These are phyloP conservation scores for Acacia concinna DNA, from an alignment of 331 rosid species.

Conservation along the genomic window DNA sequence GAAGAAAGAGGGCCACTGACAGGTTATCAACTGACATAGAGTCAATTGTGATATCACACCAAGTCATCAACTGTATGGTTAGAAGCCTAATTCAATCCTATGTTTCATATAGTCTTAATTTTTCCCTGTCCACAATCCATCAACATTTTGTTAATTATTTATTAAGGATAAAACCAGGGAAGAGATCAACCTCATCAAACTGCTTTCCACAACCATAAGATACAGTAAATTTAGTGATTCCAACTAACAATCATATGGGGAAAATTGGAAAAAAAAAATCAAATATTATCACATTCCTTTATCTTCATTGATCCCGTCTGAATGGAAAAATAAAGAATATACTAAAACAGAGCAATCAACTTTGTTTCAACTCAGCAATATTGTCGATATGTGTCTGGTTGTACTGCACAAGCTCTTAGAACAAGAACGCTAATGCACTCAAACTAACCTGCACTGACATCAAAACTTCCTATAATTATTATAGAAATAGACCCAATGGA, in stretches of 20 bases:
- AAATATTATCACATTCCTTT: neutral
- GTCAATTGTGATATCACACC: neutral
- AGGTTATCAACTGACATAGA: neutral
- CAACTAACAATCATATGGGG: neutral
- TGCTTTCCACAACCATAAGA: neutral
- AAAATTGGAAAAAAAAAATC: neutral
- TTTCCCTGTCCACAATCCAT: no score
- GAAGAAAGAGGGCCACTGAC: neutral
- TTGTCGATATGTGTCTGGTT: constrained; percentile 96
- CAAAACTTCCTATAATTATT: constrained; percentile 6
- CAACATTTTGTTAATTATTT: neutral
- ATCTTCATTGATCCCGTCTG: neutral
- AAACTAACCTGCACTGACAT: constrained; percentile 81
- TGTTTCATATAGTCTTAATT: neutral
- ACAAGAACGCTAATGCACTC: constrained; percentile 97
- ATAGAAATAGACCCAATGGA: neutral
- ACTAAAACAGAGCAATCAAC: constrained; percentile 35
- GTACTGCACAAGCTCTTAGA: constrained; percentile 97
- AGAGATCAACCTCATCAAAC: constrained; percentile 4
- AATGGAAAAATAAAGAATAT: neutral
- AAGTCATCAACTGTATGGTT: neutral
- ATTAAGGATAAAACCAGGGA: constrained; percentile 14
- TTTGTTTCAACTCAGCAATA: constrained; percentile 89
- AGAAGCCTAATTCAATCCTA: neutral
- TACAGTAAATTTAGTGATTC: neutral